A percentile compares a stretch with the other conserved stretches of the same genome.
These are phyloP conservation scores for Sugiyamaella qingdaonensis DNA, from an alignment of 805 yeast species.

Conservation along the genomic window DNA sequence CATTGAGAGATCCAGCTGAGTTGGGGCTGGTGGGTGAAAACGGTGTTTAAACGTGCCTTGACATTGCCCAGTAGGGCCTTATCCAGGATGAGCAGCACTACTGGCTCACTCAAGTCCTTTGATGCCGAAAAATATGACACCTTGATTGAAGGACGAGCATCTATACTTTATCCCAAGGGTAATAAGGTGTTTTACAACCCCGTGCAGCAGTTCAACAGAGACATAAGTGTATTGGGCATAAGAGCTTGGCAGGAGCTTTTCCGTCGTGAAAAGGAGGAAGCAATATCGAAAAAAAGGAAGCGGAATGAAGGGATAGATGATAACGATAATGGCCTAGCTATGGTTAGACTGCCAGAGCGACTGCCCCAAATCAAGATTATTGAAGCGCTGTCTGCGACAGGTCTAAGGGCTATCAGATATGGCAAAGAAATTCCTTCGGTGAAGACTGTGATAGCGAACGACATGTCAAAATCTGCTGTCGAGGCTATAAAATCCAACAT, in stretches of 20 bases:
- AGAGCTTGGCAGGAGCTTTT: slow-evolving; percentile 78
- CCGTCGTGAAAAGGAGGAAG: background rate
- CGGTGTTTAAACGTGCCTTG: background rate
- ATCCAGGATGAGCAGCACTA: background rate
- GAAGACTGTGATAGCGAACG: slow-evolving; percentile 79
- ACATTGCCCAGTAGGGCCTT: slow-evolving; percentile 6
- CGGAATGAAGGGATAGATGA: background rate
- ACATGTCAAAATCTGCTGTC: slow-evolving; percentile 81
- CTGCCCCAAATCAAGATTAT: slow-evolving; percentile 60
- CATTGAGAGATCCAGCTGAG: no score
- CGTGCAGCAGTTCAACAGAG: slow-evolving; percentile 94
- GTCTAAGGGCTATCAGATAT: slow-evolving; percentile 87
- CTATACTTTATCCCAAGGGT: slow-evolving; percentile 73
- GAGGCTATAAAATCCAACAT: slow-evolving; percentile 70
- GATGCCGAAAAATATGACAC: slow-evolving; percentile 16
- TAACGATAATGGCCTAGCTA: slow-evolving; percentile 18
- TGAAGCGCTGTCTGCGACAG: slow-evolving; percentile 94
- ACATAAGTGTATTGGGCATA: slow-evolving; percentile 77
- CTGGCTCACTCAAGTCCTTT: background rate
- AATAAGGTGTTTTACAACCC: slow-evolving; percentile 92
- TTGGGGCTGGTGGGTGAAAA: background rate
- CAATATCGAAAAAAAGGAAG: slow-evolving; percentile 13
- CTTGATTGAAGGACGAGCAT: slow-evolving; percentile 74
- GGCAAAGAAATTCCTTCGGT: slow-evolving; percentile 85
- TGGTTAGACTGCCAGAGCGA: slow-evolving; percentile 8